These are phyloP conservation scores for Yamadazyma spencermartinsiae DNA, from an alignment of 1,139 yeast genomes.

Conservation along the genomic window DNA sequence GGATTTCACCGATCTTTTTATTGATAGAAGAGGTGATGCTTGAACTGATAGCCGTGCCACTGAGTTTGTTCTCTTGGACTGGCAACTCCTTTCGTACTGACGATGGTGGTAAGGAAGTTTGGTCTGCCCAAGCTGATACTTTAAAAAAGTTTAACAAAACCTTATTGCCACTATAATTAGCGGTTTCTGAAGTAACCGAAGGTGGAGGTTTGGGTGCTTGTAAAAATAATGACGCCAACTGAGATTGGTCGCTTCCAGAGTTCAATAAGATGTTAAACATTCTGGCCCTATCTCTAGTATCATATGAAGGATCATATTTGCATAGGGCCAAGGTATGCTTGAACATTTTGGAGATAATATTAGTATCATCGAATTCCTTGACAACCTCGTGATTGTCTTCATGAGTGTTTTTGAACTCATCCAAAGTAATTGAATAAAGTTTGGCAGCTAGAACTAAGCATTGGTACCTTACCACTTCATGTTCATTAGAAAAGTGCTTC, in stretches of 20 bases:
- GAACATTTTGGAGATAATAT: constrained; percentile 54
- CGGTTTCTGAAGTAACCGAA: constrained; percentile 9
- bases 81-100: constrained; percentile 37
- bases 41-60: constrained; percentile 11
- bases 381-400: constrained; percentile 25
- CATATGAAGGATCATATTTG: constrained; percentile 73
- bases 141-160: constrained; percentile 26
- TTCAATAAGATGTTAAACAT: constrained; percentile 56
- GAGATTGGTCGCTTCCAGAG: constrained; percentile 35
- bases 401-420: constrained; percentile 13
- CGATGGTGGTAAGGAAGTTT: constrained; percentile 31
- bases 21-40: constrained; percentile 17
- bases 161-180: constrained; percentile 17
- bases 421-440: constrained; percentile 54
- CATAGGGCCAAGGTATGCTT: constrained; percentile 64
- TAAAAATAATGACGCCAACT: constrained; percentile 71
- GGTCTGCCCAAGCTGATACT: constrained; percentile 37
- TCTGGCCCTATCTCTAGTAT: constrained; percentile 84
- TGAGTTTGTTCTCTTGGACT: constrained; percentile 26
- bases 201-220: constrained; percentile 84
- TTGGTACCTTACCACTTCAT: constrained; percentile 65
- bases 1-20: constrained; percentile 21
- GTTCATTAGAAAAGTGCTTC: constrained; percentile 57
- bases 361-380: constrained; percentile 25
- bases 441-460: constrained; percentile 75